Conservation (phyloP, 1,284 basidiomycete genomes). For the Lentinula novae-zelandiae region DNA sequence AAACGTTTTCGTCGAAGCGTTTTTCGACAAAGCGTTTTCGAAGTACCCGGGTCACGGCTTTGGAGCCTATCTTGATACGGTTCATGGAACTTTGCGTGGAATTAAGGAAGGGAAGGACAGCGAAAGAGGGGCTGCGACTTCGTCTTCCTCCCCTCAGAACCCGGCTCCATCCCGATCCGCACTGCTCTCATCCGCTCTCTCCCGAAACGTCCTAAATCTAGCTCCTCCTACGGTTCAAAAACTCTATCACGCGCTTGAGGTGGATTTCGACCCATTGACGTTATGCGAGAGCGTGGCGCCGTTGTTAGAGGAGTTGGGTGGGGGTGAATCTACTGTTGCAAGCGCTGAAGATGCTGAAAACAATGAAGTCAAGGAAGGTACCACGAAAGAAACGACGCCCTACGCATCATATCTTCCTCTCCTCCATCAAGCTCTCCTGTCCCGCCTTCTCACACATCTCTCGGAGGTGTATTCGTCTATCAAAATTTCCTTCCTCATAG, state of each 20-base stretch:
- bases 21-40: conserved; percentile 51
- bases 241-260: conserved; percentile 90
- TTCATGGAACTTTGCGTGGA: conserved; percentile 96
- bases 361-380: background rate
- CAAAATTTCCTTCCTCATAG: conserved; percentile 73
- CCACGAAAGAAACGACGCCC: conserved; percentile 24
- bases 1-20: conserved; percentile 91
- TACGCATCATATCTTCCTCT: conserved; percentile 87
- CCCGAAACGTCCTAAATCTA: conserved; percentile 84
- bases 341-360: background rate
- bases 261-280: conserved; percentile 92
- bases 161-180: conserved; percentile 77
- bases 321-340: background rate
- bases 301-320: conserved; percentile 66
- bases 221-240: conserved; percentile 74
- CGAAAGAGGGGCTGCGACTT: conserved; percentile 88
- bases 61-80: conserved; percentile 95
- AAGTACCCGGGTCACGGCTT: conserved; percentile 81
- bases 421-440: conserved; percentile 89
- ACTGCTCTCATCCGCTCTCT: conserved; percentile 80
- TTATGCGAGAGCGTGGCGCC: conserved; percentile 85
- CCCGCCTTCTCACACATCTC: conserved; percentile 91
- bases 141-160: background rate
- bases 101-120: conserved; percentile 82
- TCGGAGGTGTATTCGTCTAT: conserved; percentile 93